phyloP scores from a whole-genome alignment of 2,329 filamentous ascomycete species.

The Lachnellula suecica region DNA sequence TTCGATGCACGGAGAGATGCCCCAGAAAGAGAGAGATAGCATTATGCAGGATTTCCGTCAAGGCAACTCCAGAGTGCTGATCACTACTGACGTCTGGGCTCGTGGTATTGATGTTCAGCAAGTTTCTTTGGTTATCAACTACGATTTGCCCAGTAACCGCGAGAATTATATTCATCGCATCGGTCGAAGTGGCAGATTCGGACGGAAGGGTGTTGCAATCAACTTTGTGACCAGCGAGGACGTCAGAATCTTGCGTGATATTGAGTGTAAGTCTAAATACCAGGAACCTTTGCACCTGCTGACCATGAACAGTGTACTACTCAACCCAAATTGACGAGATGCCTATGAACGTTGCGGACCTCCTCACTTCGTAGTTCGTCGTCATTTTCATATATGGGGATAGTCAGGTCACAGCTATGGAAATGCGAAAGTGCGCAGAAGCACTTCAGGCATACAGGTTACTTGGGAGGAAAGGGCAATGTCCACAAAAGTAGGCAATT shows the following conservation, averaged over 20 bases:
- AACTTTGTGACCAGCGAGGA: conserved; percentile 99
- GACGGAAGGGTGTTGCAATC: conserved; percentile 97
- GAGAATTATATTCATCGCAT: conserved; percentile 99
- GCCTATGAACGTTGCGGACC: conserved; percentile 69
- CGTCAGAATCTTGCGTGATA: conserved; percentile 94
- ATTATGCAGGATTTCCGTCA: conserved; percentile 99
- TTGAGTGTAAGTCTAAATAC: conserved; percentile 69
- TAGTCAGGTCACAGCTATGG: not conserved
- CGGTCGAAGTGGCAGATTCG: conserved; percentile 91
- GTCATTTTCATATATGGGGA: not conserved
- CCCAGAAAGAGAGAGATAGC: conserved; percentile 94
- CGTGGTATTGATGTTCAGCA: conserved; percentile 99
- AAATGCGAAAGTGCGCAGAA: conserved; percentile 9
- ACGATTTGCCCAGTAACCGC: conserved; percentile 95
- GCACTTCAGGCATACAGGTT: conserved; percentile 21
- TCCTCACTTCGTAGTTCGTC: conserved; percentile 26
- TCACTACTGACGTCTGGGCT: conserved; percentile 97
- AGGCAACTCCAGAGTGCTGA: conserved; percentile 92
- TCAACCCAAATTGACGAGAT: conserved; percentile 80
- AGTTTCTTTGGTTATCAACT: conserved; percentile 98
- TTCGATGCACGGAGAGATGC: conserved; percentile 99
- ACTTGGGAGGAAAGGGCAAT: conserved; percentile 31
- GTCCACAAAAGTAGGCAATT: conserved; percentile 24
- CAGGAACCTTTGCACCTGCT: conserved; percentile 7
- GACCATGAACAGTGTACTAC: conserved; percentile 58